These are phyloP conservation scores for Corinectria fuckeliana DNA, from an alignment of 2,329 filamentous ascomycete genomes.

Conservation along the genomic window DNA sequence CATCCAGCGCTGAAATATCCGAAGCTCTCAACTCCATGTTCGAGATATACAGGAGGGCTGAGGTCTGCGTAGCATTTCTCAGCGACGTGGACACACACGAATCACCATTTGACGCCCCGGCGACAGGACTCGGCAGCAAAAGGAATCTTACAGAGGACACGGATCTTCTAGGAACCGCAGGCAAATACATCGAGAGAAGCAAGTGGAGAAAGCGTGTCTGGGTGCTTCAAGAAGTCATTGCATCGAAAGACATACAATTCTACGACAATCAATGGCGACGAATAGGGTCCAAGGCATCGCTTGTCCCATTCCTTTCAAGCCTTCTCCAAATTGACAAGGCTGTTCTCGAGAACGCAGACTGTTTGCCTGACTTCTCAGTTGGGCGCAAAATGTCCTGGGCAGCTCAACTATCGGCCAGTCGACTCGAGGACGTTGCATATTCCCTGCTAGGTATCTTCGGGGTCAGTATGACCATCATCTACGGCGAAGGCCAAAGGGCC, in stretches of 20 bases:
- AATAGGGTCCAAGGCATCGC: neutral
- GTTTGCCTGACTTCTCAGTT: neutral
- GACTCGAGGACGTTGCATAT: slow-evolving; percentile 38
- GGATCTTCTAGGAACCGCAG: too few species aligned
- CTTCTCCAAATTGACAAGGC: neutral
- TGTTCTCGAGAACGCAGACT: neutral
- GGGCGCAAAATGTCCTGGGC: slow-evolving; percentile 5
- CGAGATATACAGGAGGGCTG: neutral
- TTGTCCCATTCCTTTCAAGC: neutral
- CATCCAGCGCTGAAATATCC: neutral
- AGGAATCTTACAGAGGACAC: neutral
- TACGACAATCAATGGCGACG: neutral
- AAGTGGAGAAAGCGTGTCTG: neutral
- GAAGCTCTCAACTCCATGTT: slow-evolving; percentile 1
- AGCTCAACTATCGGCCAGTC: slow-evolving; percentile 6
- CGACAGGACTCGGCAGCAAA: neutral
- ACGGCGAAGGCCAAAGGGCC: slow-evolving; percentile 35
- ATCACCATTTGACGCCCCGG: neutral
- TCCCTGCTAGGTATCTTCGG: slow-evolving; percentile 40
- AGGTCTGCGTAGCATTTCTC: neutral
- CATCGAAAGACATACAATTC: neutral
- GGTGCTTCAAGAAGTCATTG: neutral
- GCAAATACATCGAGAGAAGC: neutral
- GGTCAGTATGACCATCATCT: slow-evolving; percentile 37
- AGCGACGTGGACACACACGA: neutral